Evolutionary conservation across 768 basidiomycete species (phyloP), one percentile per base, ranked within the genome.

Genomic region (Kwoniella shandongensis): DNA sequence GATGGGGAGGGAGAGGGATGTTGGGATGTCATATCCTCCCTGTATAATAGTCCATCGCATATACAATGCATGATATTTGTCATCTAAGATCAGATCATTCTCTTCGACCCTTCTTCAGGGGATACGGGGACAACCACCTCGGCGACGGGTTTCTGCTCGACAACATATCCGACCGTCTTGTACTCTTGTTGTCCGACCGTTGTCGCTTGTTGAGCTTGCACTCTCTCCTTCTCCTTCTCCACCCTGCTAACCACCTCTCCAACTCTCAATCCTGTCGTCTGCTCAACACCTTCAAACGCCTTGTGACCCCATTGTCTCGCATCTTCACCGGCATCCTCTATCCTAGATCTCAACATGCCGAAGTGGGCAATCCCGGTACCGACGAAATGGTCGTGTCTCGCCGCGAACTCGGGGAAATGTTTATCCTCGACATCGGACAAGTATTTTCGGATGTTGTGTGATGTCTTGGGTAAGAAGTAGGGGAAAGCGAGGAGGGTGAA

Each of bases 1-100:
- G 86, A 6, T 96, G 91, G 91, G 90, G 89, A 60, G 91, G 91
- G 10, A 80, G 89, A 57, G 91, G 91, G 8, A 80, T 87, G 73
- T 78, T 96, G 40, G 91, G 91, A 87, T 77, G 75, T 61, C 75
- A 77, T 63, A 77, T 77, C 32, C 30, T 52, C 8, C 51, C 45
- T 30, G 18, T 54, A 26, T 58, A 20, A 49, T 26, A 45, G 17
- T 5, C 25, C 30, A 15, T 42, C 32, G 22, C 30, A 44, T 44
- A 15, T 50, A n/a, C 46, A 17, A 50, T 40, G 23, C 22, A 17
- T 44, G 23, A 46, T 23, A 6, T 45, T 29, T 23, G 4, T 49
- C 36, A n/a, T 44, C 51, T 13, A n/a, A 27, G 30, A 30, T 45
- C 57, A 62, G 20, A 66, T 61, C 36, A 51, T 44, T 30, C 65